A percentile compares a stretch with the other conserved stretches of the same genome.
Conservation (phyloP, 768 basidiomycete species). For the Antrodiella citrinella region DNA sequence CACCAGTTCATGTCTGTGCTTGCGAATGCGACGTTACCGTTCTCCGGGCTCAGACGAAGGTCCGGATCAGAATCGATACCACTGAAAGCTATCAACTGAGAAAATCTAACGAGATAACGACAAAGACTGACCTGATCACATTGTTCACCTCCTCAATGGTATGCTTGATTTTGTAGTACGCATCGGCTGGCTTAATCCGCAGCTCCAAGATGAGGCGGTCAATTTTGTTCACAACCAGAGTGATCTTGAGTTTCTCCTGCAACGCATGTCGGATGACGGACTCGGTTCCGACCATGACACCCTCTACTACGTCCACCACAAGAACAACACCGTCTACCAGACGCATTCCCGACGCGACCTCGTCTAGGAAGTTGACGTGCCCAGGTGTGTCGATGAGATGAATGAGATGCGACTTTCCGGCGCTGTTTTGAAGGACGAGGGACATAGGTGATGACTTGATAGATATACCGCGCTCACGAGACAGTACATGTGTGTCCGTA, state of each 20-base stretch:
- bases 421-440: conserved; percentile 72
- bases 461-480: conserved; percentile 84
- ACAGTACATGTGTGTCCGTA: conserved; percentile 90
- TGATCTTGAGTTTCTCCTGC: conserved; percentile 83
- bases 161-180: conserved; percentile 98
- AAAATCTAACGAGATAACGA: conserved; percentile 15
- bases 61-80: conserved; percentile 85
- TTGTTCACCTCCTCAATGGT: conserved; percentile 98
- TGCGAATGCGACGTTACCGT: conserved; percentile 95
- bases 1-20: conserved; percentile 98
- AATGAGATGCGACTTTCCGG: conserved; percentile 87
- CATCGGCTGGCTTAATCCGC: conserved; percentile 90
- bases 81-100: too few relatives aligned
- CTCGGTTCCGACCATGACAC: conserved; percentile 94
- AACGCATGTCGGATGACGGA: conserved; percentile 81
- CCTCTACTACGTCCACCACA: conserved; percentile 98
- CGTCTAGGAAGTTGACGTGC: conserved; percentile 98
- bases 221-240: conserved; percentile 94
- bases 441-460: conserved; percentile 98
- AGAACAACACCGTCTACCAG: conserved; percentile 86
- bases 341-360: conserved; percentile 83
- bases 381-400: conserved; percentile 97
- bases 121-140: conserved; percentile 74
- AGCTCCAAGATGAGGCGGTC: conserved; percentile 95
- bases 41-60: conserved; percentile 85